Percentiles rank a stretch among this genome's conserved stretches.
Evolutionary conservation across 352 stramenopile species (phyloP).

Genomic region (Phytophthora boehmeriae): DNA sequence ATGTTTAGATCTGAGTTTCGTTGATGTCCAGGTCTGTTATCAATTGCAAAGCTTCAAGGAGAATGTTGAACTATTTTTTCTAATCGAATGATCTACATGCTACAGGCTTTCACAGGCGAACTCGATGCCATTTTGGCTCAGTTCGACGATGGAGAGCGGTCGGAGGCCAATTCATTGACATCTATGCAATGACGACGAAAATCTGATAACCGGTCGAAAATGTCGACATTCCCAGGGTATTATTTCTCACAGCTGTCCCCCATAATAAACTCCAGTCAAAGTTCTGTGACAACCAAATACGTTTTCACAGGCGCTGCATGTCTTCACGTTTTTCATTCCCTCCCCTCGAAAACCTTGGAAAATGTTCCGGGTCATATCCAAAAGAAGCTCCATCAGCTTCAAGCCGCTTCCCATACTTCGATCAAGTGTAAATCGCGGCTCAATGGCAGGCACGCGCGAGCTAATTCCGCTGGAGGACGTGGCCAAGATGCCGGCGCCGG

Average conservation of each 20-base stretch:
- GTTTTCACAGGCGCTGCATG: not conserved
- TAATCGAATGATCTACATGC: too few relatives aligned
- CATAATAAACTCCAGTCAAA: too few relatives aligned
- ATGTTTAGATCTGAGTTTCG: constrained; percentile 46
- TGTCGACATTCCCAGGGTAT: not conserved
- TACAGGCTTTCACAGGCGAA: constrained; percentile 44
- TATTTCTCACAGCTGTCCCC: too few relatives aligned
- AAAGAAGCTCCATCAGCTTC: constrained; percentile 11
- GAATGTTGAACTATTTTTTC: too few relatives aligned
- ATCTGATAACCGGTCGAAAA: constrained; percentile 17
- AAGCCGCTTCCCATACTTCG: not conserved
- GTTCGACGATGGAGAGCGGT: constrained; percentile 27
- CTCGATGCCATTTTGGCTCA: constrained; percentile 62
- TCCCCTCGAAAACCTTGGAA: not conserved
- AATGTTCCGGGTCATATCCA: constrained; percentile 20
- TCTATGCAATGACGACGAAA: constrained; percentile 12
- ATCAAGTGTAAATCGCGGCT: not conserved
- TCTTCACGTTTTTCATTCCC: not conserved
- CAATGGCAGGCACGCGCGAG: constrained; percentile 24
- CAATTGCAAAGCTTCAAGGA: not conserved
- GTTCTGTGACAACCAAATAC: not conserved
- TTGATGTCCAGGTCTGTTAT: constrained; percentile 47
- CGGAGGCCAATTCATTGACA: too few relatives aligned
- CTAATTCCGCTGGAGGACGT: constrained; percentile 89
- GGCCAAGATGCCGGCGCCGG: constrained; percentile 85